Evolutionary conservation across 1,284 basidiomycete species (phyloP).

Genomic region (Moesziomyces sp.): DNA sequence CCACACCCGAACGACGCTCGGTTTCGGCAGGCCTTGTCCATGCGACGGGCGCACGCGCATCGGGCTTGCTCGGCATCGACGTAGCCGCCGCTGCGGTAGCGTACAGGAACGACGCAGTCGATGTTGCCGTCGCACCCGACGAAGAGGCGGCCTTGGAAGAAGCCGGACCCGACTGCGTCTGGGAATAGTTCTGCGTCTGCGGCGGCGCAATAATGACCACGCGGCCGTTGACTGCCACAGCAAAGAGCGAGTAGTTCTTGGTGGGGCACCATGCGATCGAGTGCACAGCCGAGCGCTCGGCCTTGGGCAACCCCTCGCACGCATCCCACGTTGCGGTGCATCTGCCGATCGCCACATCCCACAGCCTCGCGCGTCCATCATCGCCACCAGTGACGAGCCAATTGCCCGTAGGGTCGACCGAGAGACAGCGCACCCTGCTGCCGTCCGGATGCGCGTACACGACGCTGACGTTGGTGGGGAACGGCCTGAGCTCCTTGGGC

Average conservation of each 20-base stretch:
- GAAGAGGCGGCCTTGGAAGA: conserved; percentile 57
- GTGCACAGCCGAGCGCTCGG: conserved; percentile 73
- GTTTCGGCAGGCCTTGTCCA: conserved; percentile 71
- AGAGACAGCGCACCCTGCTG: conserved; percentile 79
- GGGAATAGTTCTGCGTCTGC: conserved; percentile 70
- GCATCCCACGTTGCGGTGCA: conserved; percentile 91
- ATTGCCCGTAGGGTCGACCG: conserved; percentile 85
- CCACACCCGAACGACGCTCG: conserved; percentile 71
- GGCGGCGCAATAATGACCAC: conserved; percentile 84
- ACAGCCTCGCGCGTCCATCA: conserved; percentile 84
- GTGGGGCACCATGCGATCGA: conserved; percentile 94
- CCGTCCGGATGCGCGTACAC: conserved; percentile 77
- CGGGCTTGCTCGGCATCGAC: conserved; percentile 38
- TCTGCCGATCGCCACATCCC: conserved; percentile 92
- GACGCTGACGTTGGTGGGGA: conserved; percentile 87
- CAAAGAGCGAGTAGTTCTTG: conserved; percentile 82
- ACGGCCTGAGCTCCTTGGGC: conserved; percentile 89
- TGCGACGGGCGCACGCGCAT: conserved; percentile 68
- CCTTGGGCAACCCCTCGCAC: conserved; percentile 50
- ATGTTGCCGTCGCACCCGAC: conserved; percentile 53
- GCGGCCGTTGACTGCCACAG: conserved; percentile 74
- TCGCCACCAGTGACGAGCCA: conserved; percentile 96
- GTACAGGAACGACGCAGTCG: conserved; percentile 52
- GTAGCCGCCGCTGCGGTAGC: conserved; percentile 54
- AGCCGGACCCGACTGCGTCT: conserved; percentile 62